Conservation (phyloP, 2,329 filamentous ascomycete genomes). For the Cadophora gregata region DNA sequence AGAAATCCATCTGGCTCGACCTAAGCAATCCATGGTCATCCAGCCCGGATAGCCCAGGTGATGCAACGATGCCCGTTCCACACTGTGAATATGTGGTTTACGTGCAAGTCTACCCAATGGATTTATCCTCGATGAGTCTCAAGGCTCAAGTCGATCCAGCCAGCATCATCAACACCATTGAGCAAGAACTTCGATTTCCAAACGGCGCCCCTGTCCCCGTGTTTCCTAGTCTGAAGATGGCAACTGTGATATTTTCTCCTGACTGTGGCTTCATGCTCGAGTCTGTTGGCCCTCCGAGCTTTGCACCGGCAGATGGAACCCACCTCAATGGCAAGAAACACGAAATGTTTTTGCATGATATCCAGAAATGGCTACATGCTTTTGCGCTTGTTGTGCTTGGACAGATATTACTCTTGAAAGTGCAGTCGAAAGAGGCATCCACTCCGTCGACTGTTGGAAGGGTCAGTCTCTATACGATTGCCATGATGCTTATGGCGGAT, state of each 20-base stretch:
- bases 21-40: conserved; percentile 79
- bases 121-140: conserved; percentile 34
- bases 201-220: conserved; percentile 61
- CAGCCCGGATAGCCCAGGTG: conserved; percentile 64
- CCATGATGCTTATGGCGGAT: conserved; percentile 67
- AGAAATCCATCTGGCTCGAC: conserved; percentile 59
- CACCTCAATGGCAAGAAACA: conserved; percentile 67
- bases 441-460: conserved; percentile 72
- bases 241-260: conserved; percentile 68
- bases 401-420: conserved; percentile 67
- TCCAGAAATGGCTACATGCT: conserved; percentile 64
- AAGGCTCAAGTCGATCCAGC: conserved; percentile 43
- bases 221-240: conserved; percentile 64
- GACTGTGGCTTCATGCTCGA: conserved; percentile 72
- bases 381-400: conserved; percentile 62
- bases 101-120: conserved; percentile 68
- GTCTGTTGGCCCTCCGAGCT: conserved; percentile 66
- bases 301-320: conserved; percentile 54
- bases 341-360: conserved; percentile 61
- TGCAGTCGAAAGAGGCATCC: conserved; percentile 69
- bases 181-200: conserved; percentile 67
- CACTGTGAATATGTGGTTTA: conserved; percentile 92
- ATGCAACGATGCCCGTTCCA: conserved; percentile 65
- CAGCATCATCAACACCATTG: conserved; percentile 58
- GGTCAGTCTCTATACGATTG: conserved; percentile 67